A percentile compares a stretch with the other conserved stretches of the same genome.
These are phyloP conservation scores for Lactarius evosmus DNA, from an alignment of 768 basidiomycete species.

Conservation along the genomic window DNA sequence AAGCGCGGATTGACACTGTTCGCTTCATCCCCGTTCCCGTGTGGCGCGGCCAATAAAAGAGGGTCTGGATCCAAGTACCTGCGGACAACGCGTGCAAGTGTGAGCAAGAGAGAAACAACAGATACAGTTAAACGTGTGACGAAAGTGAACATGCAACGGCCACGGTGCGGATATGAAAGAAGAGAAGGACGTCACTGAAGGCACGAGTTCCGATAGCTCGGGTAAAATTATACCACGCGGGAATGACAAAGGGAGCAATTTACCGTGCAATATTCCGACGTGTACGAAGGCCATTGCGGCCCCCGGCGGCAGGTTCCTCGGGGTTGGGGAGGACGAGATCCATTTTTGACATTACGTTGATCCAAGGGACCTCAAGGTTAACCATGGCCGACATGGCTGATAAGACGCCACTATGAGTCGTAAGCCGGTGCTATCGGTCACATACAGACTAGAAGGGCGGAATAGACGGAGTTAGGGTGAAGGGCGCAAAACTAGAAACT, in stretches of 20 bases:
- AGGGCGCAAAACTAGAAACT: constrained; percentile 10
- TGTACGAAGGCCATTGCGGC: constrained; percentile 68
- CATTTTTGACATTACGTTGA: constrained; percentile 99
- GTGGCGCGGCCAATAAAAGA: constrained; percentile 66
- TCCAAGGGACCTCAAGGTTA: constrained; percentile 93
- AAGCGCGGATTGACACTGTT: constrained; percentile 70
- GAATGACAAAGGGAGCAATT: constrained; percentile 28
- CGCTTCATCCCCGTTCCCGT: constrained; percentile 51
- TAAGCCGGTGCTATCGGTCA: constrained; percentile 24
- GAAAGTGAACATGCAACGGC: constrained; percentile 13
- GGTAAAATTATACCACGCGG: constrained; percentile 22
- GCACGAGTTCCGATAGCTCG: constrained; percentile 18
- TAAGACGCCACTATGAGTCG: constrained; percentile 70
- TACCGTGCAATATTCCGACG: constrained; percentile 83
- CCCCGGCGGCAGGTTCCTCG: constrained; percentile 53
- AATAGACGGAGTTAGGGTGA: constrained; percentile 23
- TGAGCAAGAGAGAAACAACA: constrained; percentile 20
- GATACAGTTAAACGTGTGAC: constrained; percentile 23
- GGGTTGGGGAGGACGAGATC: constrained; percentile 76
- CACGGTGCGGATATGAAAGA: constrained; percentile 29
- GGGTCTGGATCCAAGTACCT: constrained; percentile 96
- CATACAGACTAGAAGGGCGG: constrained; percentile 4
- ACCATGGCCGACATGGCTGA: constrained; percentile 99
- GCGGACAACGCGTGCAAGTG: constrained; percentile 9
- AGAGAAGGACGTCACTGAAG: constrained; percentile 22